Evolutionary conservation across 192 early-diverging fungal genomes (phyloP), one percentile per base, ranked within the genome.

Genomic region (Gigaspora rosea): DNA sequence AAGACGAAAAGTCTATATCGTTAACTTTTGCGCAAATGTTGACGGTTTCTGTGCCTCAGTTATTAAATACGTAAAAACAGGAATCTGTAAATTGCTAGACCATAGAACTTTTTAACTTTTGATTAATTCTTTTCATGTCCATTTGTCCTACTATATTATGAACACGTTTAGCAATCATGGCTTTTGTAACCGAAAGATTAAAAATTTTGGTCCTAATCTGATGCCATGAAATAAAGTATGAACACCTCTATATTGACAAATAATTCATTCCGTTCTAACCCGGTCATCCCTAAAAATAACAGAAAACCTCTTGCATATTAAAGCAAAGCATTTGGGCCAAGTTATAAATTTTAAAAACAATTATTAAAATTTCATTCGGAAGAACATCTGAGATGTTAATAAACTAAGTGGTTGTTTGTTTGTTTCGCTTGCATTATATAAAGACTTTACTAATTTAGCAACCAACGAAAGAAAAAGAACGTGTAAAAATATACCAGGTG

Each of bases 1-100:
- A 57, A 56, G 20, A 27, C 33, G 18, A 72, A 56, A 9, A 72
- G 27, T 72, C 71, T 54, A 72, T 72, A 57, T 72, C 71, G n/a
- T 72, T 72, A 8, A 54, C 71, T 8, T 51, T 22, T 1, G 49
- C 48, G 16, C 35, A 16, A 15, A 70, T 11, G 16, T 70, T 48
- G 0, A 70, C 0, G 11, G 68, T 9, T 4, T 4, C 41, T 41
- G 41, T 41, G 41, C 71, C 20, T 73, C 54, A 0, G 3, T n/a
- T 4, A 73, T 20, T 20, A 61, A 11, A 41, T 54, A 46, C 8
- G 0, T 52, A 22, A 52, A 73, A 11, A 73, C 71, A 9, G 36
- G 12, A 7, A 73, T 27, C 11, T 52, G 54, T n/a, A 73, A 47
- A 4, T 73, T 16, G 50, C 18, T 58, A 8, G 56, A 52, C 57